A percentile compares a stretch with the other conserved stretches of the same genome.
These are phyloP conservation scores for Annulohypoxylon maeteangense DNA, from an alignment of 495 filamentous ascomycete genomes.

Conservation along the genomic window DNA sequence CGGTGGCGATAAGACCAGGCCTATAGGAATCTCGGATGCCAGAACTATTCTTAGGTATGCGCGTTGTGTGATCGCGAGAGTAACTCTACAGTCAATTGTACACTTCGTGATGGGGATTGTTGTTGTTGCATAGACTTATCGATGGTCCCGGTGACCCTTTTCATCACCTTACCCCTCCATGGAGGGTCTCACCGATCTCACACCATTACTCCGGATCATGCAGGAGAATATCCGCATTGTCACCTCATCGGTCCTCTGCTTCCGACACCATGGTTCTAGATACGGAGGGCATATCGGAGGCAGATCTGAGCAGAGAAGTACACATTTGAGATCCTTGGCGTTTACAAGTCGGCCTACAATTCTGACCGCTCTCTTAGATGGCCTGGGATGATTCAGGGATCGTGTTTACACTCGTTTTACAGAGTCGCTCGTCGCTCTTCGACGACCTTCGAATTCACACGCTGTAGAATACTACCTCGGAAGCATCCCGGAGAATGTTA, in stretches of 20 bases:
- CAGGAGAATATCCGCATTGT: background rate
- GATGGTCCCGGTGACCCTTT: background rate
- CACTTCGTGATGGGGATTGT: background rate
- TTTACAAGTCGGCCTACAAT: background rate
- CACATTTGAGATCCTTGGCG: background rate
- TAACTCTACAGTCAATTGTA: background rate
- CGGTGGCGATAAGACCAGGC: background rate
- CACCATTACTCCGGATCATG: background rate
- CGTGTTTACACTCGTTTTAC: too few species aligned
- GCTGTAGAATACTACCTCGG: background rate
- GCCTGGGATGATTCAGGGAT: background rate
- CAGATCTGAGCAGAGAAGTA: background rate
- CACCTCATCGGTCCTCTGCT: background rate
- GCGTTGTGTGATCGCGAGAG: background rate
- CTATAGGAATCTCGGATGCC: background rate
- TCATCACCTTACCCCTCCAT: background rate
- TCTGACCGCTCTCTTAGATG: background rate
- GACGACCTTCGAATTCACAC: background rate
- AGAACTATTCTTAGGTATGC: background rate
- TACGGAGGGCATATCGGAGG: background rate
- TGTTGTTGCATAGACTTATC: background rate
- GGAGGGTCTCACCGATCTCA: background rate
- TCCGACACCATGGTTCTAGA: background rate
- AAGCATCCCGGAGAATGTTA: background rate
- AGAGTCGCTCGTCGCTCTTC: background rate